Evolutionary conservation across 2,329 filamentous ascomycete species (phyloP).

Genomic region (Mollisiaceae sp.): DNA sequence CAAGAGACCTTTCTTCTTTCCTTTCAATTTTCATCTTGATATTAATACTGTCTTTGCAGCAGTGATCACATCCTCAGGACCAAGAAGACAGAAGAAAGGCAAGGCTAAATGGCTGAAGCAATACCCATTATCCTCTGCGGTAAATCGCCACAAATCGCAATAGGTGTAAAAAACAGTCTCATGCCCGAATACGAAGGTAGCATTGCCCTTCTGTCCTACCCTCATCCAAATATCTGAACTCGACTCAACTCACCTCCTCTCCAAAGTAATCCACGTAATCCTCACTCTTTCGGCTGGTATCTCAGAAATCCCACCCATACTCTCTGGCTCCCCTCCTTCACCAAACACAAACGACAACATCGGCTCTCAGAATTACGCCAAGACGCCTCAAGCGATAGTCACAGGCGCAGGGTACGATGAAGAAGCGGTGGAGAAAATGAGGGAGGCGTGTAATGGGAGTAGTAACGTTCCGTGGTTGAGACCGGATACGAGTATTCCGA

Average conservation of each 20-base stretch:
- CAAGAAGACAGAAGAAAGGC: background rate
- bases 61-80: background rate
- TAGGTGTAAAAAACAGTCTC: conserved; percentile 19
- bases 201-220: background rate
- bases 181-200: conserved; percentile 26
- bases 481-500: conserved; percentile 28
- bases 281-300: conserved; percentile 13
- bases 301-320: conserved; percentile 19
- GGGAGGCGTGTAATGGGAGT: conserved; percentile 20
- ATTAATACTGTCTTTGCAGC: background rate
- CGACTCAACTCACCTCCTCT: background rate
- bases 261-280: conserved; percentile 25
- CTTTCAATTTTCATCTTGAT: background rate
- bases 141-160: conserved; percentile 19
- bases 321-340: conserved; percentile 17
- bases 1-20: no score
- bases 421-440: conserved; percentile 25
- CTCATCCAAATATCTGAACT: background rate
- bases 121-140: conserved; percentile 21
- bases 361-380: conserved; percentile 22
- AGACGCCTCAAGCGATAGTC: conserved; percentile 17
- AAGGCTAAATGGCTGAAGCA: background rate
- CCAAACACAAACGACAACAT: background rate
- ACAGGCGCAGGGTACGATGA: conserved; percentile 26
- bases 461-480: conserved; percentile 30